phyloP scores from a whole-genome alignment of 495 filamentous ascomycete species.

The Daldinia caldariorum region DNA sequence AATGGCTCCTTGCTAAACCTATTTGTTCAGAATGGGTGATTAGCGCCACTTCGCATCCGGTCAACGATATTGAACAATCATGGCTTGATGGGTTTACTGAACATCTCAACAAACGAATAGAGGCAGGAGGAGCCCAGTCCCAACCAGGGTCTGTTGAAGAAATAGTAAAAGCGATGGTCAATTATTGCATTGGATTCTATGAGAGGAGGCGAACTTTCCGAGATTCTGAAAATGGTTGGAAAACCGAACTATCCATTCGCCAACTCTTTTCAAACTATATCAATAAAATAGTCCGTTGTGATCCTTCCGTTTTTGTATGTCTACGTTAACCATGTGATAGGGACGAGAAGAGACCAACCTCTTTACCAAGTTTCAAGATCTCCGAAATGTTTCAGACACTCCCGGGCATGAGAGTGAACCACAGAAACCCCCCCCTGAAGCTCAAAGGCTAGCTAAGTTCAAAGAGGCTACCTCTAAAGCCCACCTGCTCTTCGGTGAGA shows the following conservation, averaged over 20 bases:
- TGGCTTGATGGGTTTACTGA: constrained; percentile 30
- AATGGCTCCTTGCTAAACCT: constrained; percentile 1
- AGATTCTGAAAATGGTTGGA: constrained; percentile 4
- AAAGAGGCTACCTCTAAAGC: constrained; percentile 5
- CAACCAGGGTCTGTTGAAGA: constrained; percentile 31
- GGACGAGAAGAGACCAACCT: constrained; percentile 18
- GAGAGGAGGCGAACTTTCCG: constrained; percentile 17
- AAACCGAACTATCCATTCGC: constrained; percentile 27
- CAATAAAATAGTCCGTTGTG: constrained; percentile 23
- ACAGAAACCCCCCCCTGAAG: no score
- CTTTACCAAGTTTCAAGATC: constrained; percentile 7
- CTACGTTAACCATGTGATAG: constrained; percentile 5
- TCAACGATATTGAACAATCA: constrained; percentile 18
- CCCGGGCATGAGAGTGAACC: no score
- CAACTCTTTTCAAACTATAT: constrained; percentile 32
- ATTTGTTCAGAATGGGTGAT: constrained; percentile 19
- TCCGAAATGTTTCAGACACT: constrained; percentile 2
- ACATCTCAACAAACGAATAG: constrained; percentile 21
- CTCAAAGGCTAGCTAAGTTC: background rate
- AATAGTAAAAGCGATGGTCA: constrained; percentile 25
- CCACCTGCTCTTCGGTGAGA: constrained; percentile 5
- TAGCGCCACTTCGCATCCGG: constrained; percentile 20
- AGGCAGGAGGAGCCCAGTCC: constrained; percentile 20
- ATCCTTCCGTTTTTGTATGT: constrained; percentile 5
- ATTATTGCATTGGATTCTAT: constrained; percentile 26